Evolutionary conservation across 2,329 filamentous ascomycete genomes (phyloP), one percentile per base, ranked within the genome.

Genomic region (Magnaporthiopsis rhizophila): DNA sequence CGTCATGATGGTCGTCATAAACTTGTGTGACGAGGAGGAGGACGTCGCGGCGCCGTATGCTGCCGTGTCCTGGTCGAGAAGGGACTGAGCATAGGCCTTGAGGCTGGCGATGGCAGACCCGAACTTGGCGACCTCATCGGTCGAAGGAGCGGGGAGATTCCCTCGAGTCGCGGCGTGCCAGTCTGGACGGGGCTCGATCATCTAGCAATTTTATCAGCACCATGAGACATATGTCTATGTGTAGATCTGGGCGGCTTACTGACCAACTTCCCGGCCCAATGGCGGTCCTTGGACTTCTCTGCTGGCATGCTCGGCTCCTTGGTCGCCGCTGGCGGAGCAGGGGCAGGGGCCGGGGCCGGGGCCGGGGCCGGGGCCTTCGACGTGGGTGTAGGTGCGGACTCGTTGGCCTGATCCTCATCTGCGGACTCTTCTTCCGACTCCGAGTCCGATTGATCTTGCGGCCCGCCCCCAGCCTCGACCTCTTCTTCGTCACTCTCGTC

Each of bases 1-100:
- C 12, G 92, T 82, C 91, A 98, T 97, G 74, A 99, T 97, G 24
- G 92, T 96, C 1, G 93, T 91, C 81, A 98, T 88, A 80, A 99
- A 99, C 75, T 93, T 96, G 76, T 96, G 90, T 57, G 93, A 94
- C 2, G 94, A 95, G 32, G 91, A 92, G 62, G 91, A 86, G 8
- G 90, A 86, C 64, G 90, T 80, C 69, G 91, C 88, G 32, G 86
- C 85, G 64, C 83, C 83, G 77, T 97, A 99, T 60, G 85, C 81
- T 57, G 85, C 82, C 66, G 89, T 89, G 73, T 99, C 95, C 32
- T 86, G 81, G 64, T 96, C 88, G 26, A 98, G 79, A 8, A 98
- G 81, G 12, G 83, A 81, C 66, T 86, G 85, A 3, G 92, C 92
- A 74, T 96, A 87, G 18, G 86, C 78, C 71, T 91, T 86, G 59